Evolutionary conservation across 148 eudicot species (phyloP), one percentile per base, ranked within the genome.

Genomic region (Selenicereus undatus): DNA sequence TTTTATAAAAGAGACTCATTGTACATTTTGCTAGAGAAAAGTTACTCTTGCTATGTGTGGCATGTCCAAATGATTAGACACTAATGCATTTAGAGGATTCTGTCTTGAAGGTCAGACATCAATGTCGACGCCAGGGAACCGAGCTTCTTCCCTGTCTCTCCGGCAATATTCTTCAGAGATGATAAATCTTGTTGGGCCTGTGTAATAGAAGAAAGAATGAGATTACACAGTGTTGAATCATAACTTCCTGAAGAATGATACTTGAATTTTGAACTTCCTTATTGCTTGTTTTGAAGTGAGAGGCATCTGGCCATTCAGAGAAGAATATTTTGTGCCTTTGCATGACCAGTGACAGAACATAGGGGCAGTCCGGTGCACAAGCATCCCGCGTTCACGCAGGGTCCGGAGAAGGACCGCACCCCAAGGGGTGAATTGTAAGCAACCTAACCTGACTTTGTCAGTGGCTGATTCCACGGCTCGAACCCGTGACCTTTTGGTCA

Each of bases 101-200:
- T 88, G 83, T 96, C 98, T 88, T 96, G 99, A 74, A 96, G 78
- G 89, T 96, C 97, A 5, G 89, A 83, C 81, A 93, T 81, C 50
- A 96, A 71, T 36, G 86, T 84, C 20, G 98, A 92, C 3, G 97
- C 98, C 39, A 93, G 27, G 52, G 97, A 87, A 84, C 91, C 86
- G 24, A 96, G 88, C 86, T 91, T 96, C 88, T 93, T 96, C 83
- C 99, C 98, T 8, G 99, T 92, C 85, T 96, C 99, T 83, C 99
- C 99, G 0, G 99, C 99, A 20, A 96, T 96, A 75, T 88, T 93
- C 90, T 92, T 96, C 77, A 96, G 87, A 21, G 98, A 93, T 32
- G 99, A 92, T 65, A 96, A 74, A 86, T 96, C 99, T 76, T 96
- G 99, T 79, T 92, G 98, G 76, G 99, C 99, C 99, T 96, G 90